phyloP scores from a whole-genome alignment of 1,139 yeast species.

The Scheffersomyces stambukii region DNA sequence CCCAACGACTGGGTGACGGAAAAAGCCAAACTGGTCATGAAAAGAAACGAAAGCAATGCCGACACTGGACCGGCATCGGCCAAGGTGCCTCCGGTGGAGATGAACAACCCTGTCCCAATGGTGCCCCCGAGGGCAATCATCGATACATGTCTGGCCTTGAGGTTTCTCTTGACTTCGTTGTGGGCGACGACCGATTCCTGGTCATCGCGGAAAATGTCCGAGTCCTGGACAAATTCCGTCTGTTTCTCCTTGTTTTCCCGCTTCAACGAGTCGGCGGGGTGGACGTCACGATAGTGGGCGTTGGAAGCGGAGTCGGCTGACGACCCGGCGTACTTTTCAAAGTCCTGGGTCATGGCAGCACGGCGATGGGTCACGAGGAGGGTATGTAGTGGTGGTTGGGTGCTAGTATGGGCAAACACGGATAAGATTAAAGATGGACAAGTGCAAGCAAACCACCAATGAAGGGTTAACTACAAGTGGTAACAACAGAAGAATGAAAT shows the following conservation, averaged over 20 bases:
- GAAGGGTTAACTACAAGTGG: no score
- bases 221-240: constrained; percentile 5
- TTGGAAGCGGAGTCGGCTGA: constrained; percentile 3
- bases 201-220: constrained; percentile 7
- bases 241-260: constrained; percentile 8
- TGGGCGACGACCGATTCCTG: constrained; percentile 2
- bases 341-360: constrained; percentile 7
- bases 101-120: constrained; percentile 64
- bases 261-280: constrained; percentile 6
- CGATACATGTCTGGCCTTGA: constrained; percentile 63
- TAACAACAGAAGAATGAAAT: no score
- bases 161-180: constrained; percentile 31
- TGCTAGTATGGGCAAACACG: no score
- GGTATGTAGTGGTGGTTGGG: no score
- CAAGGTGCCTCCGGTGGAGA: constrained; percentile 54
- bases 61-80: constrained; percentile 69
- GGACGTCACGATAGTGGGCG: constrained; percentile 5
- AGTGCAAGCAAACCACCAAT: no score
- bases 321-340: constrained; percentile 8
- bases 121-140: constrained; percentile 64
- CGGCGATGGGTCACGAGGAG: no score
- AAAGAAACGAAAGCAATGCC: constrained; percentile 57
- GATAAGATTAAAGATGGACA: no score
- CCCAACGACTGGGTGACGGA: constrained; percentile 68
- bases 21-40: constrained; percentile 64